Conservation (phyloP, 164 flowering plant species). For the Litsea cubeba region DNA sequence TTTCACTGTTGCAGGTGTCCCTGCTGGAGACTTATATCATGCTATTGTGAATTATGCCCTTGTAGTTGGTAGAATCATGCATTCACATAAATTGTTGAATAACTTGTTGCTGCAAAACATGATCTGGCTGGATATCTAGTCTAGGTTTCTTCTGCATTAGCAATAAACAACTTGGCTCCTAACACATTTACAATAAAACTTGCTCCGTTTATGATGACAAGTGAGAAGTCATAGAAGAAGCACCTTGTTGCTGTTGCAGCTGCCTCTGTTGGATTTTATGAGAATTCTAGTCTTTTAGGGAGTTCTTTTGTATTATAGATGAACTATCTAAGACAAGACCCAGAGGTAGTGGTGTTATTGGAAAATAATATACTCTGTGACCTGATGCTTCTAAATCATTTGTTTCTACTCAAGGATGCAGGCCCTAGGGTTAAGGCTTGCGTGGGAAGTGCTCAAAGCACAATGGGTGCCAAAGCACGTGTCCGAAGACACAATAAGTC, state of each 20-base stretch:
- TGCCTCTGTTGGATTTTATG: slow-evolving; percentile 28
- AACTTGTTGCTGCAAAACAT: slow-evolving; percentile 68
- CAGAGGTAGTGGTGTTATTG: slow-evolving; percentile 70
- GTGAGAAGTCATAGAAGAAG: slow-evolving; percentile 71
- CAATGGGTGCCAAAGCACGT: no score
- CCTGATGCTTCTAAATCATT: no score
- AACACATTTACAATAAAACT: slow-evolving; percentile 40
- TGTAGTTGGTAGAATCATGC: slow-evolving; percentile 66
- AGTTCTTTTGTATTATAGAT: slow-evolving; percentile 59
- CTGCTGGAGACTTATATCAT: slow-evolving; percentile 79
- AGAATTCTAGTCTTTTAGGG: slow-evolving; percentile 26
- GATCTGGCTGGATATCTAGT: slow-evolving; percentile 80
- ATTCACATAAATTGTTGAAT: slow-evolving; percentile 74
- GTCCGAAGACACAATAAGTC: no score
- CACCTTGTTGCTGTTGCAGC: slow-evolving; percentile 32
- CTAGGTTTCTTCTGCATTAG: slow-evolving; percentile 83
- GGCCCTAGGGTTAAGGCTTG: no score
- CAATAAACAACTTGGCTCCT: slow-evolving; percentile 49
- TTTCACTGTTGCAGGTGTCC: slow-evolving; percentile 52
- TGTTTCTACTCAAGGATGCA: no score
- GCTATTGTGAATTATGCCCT: slow-evolving; percentile 45
- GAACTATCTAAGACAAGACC: slow-evolving; percentile 65
- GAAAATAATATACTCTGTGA: slow-evolving; percentile 91
- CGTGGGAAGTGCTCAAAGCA: no score
- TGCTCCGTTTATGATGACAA: slow-evolving; percentile 47